Conservation (phyloP, 345 rosid species). For the Eucalyptus guilfoylei region DNA sequence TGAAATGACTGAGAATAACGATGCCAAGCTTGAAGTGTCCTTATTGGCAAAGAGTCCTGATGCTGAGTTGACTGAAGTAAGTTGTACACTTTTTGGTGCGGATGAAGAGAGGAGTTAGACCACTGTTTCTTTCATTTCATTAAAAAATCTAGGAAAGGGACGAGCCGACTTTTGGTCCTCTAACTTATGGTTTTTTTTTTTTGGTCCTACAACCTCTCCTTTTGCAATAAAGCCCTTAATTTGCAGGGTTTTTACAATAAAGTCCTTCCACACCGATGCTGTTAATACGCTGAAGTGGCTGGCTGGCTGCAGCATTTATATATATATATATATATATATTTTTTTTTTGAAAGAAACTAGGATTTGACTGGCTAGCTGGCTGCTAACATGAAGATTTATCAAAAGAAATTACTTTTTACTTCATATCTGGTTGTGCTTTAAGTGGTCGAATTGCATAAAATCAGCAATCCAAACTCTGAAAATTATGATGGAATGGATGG, state of each 20-base stretch:
- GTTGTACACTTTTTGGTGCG: neutral
- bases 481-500: neutral
- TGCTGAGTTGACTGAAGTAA: conserved; percentile 79
- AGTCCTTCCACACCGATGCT: neutral
- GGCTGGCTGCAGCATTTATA: neutral
- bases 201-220: neutral
- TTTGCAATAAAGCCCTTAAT: neutral
- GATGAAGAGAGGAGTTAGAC: neutral
- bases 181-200: neutral
- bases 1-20: conserved; percentile 68
- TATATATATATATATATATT: too few species aligned
- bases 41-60: conserved; percentile 54
- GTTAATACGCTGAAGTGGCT: neutral
- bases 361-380: neutral
- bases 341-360: neutral
- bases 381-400: neutral
- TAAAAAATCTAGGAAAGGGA: neutral
- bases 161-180: neutral
- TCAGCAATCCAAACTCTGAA: neutral
- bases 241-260: neutral
- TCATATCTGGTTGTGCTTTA: neutral
- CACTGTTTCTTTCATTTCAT: neutral
- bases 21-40: conserved; percentile 78
- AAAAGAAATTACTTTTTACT: neutral
- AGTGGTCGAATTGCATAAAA: neutral